Conservation (phyloP, 2,329 filamentous ascomycete genomes). For the Aspergillus sp. region DNA sequence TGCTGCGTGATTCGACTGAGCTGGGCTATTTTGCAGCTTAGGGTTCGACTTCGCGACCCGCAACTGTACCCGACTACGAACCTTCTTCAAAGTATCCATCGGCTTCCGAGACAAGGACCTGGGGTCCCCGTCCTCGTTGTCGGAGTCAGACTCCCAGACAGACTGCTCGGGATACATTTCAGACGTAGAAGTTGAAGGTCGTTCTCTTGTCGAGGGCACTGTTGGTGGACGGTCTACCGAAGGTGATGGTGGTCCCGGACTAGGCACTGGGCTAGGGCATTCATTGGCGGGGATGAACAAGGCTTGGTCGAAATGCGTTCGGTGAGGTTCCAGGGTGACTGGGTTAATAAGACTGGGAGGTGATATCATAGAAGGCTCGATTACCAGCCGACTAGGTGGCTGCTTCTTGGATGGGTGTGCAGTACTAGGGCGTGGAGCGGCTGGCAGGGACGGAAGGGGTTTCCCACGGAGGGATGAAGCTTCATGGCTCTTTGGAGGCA, state of each 20-base stretch:
- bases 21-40: conserved; percentile 28
- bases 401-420: conserved; percentile 23
- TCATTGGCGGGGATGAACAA: conserved; percentile 42
- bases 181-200: conserved; percentile 35
- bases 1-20: conserved; percentile 15
- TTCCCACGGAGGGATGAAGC: conserved; percentile 31
- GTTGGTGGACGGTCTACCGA: conserved; percentile 30
- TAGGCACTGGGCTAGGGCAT: conserved; percentile 36
- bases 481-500: conserved; percentile 29
- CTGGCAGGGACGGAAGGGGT: conserved; percentile 32
- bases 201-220: conserved; percentile 26
- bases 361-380: conserved; percentile 41
- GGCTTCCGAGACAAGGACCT: conserved; percentile 38
- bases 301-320: conserved; percentile 39
- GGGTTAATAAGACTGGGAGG: conserved; percentile 39
- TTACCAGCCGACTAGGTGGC: conserved; percentile 27
- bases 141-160: conserved; percentile 43
- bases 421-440: conserved; percentile 24
- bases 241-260: conserved; percentile 31
- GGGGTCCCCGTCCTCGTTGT: conserved; percentile 34
- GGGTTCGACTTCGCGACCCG: conserved; percentile 39
- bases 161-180: conserved; percentile 38
- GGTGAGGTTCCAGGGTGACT: conserved; percentile 40
- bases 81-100: conserved; percentile 41
- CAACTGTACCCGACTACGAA: conserved; percentile 40